Base-by-base conservation (phyloP, 345 rosid species). In the Eucalyptus pauciflora region DNA sequence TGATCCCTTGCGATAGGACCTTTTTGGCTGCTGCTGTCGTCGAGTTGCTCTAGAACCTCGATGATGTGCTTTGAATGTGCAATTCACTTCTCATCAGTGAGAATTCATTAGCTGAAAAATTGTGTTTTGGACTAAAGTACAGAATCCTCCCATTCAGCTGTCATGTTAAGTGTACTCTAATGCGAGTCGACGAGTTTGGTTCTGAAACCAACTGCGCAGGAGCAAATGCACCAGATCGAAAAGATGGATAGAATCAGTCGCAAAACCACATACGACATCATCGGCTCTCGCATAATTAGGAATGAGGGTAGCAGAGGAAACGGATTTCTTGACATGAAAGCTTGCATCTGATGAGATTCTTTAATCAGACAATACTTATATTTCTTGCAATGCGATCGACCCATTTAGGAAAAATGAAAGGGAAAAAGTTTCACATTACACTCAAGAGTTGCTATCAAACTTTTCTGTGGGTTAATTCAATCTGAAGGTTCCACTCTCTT, bases 401-500 rank as follows among this genome's bases (percentile, higher is more conserved):
- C 3, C 9, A 76, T 41, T 76, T 76, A 76, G 48, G 48, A 76
- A 76, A 41, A 43, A 41, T 41, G 85, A 10, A 37, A 76, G 83
- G 41, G 41, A 20, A 20, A 76, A 20, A 20, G 85, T 76, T 76
- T 4, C 85, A 20, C 24, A 76, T 76, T 76, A 41, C 85, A 20
- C 9, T 76, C 85, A 7, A 22, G 85, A 43, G 48, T 41, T 76
- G 85, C 85, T 76, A 41, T 20, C 27, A 3, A 76, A 37, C 15
- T 22, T 76, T 20, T 11, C 85, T 41, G 83, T 3, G 48, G 11
- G 85, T 41, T 76, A 76, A 76, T 76, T 76, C 85, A 76, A 76
- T 76, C 85, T 76, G 85, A 41, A 88, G 79, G 33, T 88, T 90
- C 90, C 94, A 69, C 93, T 93, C 8, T 90, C 94, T 90, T 93